Base-by-base conservation (phyloP, 306 rosid genomes). In the Vicia villosa region DNA sequence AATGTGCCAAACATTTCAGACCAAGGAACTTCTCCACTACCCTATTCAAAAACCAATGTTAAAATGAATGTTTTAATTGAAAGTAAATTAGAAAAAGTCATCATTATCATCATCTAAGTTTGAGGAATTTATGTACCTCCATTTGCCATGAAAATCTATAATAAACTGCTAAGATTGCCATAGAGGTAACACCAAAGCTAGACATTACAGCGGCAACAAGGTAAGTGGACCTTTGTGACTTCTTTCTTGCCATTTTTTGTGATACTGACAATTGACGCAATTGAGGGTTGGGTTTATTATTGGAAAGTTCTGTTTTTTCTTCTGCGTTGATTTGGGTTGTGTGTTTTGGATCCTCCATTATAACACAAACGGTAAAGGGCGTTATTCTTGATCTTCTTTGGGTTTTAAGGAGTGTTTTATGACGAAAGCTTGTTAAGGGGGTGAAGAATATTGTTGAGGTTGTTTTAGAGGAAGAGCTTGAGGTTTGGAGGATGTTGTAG, bases 131-230 rank as follows among this genome's bases (percentile, higher is more conserved):
- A 32, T 9, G 10, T 34, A 56, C 97, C 91, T 85, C 90, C 91
- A 87, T 81, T 91, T 91, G 96, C 96, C 97, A 91, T n/a, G 84
- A 72, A 79, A 91, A 91, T 84, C 97, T 76, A 22, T 81, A 91
- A 63, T 91, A 91, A 75, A 91, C 97, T 2, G 97, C 88, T 79
- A 91, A 63, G 70, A 88, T 68, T 13, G 98, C 94, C 98, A 93
- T 74, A 38, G 97, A 90, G 6, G 94, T 86, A 62, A 93, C 74
- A n/a, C 94, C 98, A n/a, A 85, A 84, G 85, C 83, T 93, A 13
- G 98, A 93, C 94, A 93, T 79, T 0, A 93, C 75, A 30, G 98
- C 98, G 0, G 98, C 98, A 4, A 90, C 74, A 5, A 93, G 89
- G 70, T 90, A 93, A 60, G 94, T 85, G 68, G 77, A 76, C 80